Base-by-base conservation (phyloP, 805 yeast genomes). In the Lipomyces anomalus region DNA sequence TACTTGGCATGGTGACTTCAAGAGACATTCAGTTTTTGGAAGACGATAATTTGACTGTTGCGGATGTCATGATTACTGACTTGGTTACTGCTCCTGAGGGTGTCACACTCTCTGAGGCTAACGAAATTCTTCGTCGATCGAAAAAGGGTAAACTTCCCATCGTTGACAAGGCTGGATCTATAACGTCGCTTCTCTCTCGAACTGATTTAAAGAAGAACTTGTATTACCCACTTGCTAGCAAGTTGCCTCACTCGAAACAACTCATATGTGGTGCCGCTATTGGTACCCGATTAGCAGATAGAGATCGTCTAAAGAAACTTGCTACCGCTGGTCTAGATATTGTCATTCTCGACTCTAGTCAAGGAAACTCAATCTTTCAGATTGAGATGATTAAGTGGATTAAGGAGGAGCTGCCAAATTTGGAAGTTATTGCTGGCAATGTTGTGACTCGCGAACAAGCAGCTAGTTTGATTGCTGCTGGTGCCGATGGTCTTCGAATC, bases 371-470 rank as follows among this genome's bases (percentile, higher is more conserved):
- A 43, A 63, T 84, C 57, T 92, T 82, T 87, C 98, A 92, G 76
- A 67, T 88, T 61, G 80, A 90, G 60, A 84, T 92, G 95, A 76
- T 92, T 70, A 76, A 81, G 71, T 87, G 87, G 89, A 83, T 86
- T 72, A 92, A 92, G 73, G 64, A 68, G 57, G 84, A 76, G 43
- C 79, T 68, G 75, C 87, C 95, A 57, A 76, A 82, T 22, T 72
- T 92, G 61, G 79, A 92, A 70, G 85, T 92, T 56, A 80, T 92
- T 70, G 98, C 94, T 51, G 98, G 98, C 76, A 92, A 92, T 67
- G 98, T 92, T 62, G 97, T 89, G 52, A 89, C 97, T 57, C 84
- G 98, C 70, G 98, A 90, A 70, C 98, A 92, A 76, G 97, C 98
- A 58, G 98, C 98, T 52, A 75, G 79, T 63, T 77, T 92, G 64